A percentile compares a stretch with the other conserved stretches of the same genome.
phyloP scores from a whole-genome alignment of 176 grass and related monocot species.

The Rhynchospora pubera region DNA sequence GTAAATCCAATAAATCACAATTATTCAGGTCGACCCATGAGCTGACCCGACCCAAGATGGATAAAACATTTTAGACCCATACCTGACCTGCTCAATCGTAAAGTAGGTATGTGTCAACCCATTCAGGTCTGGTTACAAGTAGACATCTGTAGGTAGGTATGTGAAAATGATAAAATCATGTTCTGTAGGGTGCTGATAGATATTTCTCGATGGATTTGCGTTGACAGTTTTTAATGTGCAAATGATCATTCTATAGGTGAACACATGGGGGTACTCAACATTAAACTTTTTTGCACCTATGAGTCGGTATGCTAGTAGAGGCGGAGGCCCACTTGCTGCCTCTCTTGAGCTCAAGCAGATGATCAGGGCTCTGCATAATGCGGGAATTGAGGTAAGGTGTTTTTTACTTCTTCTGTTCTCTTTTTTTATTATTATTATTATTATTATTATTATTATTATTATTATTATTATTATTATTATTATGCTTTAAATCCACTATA shows the following conservation, averaged over 20 bases:
- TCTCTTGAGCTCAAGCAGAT: constrained; percentile 87
- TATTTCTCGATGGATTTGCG: neutral
- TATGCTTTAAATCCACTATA: neutral
- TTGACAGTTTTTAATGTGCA: neutral
- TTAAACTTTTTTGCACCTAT: constrained; percentile 99
- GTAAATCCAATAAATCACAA: too few relatives aligned
- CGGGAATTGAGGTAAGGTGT: constrained; percentile 72
- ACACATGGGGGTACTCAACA: constrained; percentile 98
- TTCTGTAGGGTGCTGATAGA: neutral
- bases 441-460: too few relatives aligned
- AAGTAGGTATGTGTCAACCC: too few relatives aligned
- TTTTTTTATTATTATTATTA: too few relatives aligned
- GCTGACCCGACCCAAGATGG: too few relatives aligned
- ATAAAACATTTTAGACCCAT: too few relatives aligned
- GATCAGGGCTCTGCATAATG: constrained; percentile 94
- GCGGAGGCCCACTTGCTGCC: constrained; percentile 81
- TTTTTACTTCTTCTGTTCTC: neutral
- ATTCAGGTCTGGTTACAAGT: too few relatives aligned
- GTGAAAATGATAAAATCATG: neutral
- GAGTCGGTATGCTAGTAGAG: constrained; percentile 95
- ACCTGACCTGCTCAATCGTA: too few relatives aligned
- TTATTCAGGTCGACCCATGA: too few relatives aligned
- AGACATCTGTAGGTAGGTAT: too few relatives aligned
- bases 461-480: too few relatives aligned
- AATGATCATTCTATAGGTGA: constrained; percentile 45